Base-by-base conservation (phyloP, 352 stramenopile species). In the Phytophthora meadii region DNA sequence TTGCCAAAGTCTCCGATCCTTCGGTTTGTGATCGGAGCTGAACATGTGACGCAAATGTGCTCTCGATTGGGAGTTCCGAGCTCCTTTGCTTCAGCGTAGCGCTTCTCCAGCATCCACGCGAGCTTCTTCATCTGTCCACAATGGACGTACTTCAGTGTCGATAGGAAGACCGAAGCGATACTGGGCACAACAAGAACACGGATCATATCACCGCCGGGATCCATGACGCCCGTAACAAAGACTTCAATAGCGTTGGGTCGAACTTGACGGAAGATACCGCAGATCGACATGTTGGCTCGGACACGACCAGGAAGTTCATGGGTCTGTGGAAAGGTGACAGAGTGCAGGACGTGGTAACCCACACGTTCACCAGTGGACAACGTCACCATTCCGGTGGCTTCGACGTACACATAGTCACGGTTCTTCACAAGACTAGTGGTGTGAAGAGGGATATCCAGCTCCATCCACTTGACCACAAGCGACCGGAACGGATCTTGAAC, bases 121-220 rank as follows among this genome's bases (percentile, higher is more conserved):
- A 88, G 67, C 42, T 90, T 90, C 45, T 79, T 78, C 78, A 85
- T 87, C 48, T 85, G 78, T 3, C 67, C 74, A 22, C 68, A 76
- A 48, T 76, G 58, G 14, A 61, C 68, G 39, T 72, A 72, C 56
- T 69, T 68, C 10, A 72, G 57, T 0, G 64, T 65, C 1, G 68
- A 65, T 0, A 76, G 65, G 47, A 69, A 72, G 7, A 67, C 80
- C 64, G 54, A 61, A 8, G 41, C 80, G 51, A 60, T 78, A 25
- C 63, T 64, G 8, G 55, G 59, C n/a, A 79, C 62, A 10, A 79
- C 75, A 9, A 71, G 27, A 4, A 64, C 30, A 4, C 65, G 65
- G 12, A 79, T 68, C 32, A 66, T 59, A 25, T 68, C 45, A 27
- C 74, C 71, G 6, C 60, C 55, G 0, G 74, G 63, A 19, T 80